These are phyloP conservation scores for Ochetophila trinervis DNA, from an alignment of 306 rosid genomes.

Conservation along the genomic window DNA sequence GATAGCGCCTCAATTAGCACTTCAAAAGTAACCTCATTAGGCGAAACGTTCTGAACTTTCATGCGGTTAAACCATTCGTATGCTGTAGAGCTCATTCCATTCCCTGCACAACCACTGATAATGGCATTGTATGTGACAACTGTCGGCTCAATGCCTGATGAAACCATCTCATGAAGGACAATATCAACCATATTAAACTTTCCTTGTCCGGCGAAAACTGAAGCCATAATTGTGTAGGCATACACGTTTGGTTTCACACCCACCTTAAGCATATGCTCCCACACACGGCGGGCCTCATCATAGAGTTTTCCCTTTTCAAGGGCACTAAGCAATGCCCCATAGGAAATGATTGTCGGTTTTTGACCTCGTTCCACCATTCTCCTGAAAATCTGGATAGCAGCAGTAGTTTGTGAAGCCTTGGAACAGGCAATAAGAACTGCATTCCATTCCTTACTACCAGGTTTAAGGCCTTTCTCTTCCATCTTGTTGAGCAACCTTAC, in stretches of 20 bases:
- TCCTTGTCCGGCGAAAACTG: constrained; percentile 78
- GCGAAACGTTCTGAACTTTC: constrained; percentile 68
- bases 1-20: constrained; percentile 88
- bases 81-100: constrained; percentile 63
- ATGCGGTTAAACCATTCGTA: constrained; percentile 92
- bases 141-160: constrained; percentile 63
- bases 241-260: constrained; percentile 74
- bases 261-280: constrained; percentile 87
- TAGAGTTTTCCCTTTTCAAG: constrained; percentile 92
- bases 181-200: constrained; percentile 70
- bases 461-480: constrained; percentile 94
- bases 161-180: constrained; percentile 63
- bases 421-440: constrained; percentile 94
- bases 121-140: constrained; percentile 86
- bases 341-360: constrained; percentile 81
- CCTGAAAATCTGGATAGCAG: constrained; percentile 71
- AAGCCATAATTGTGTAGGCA: constrained; percentile 88
- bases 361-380: constrained; percentile 96
- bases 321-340: constrained; percentile 90
- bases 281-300: constrained; percentile 73
- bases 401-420: constrained; percentile 79
- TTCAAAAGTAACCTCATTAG: constrained; percentile 69
- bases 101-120: constrained; percentile 67
- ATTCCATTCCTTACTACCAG: constrained; percentile 85
- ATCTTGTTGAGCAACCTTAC: constrained; percentile 86